A percentile compares a stretch with the other conserved stretches of the same genome.
Conservation (phyloP, 139 green algal species). For the Trebouxia sp. region DNA sequence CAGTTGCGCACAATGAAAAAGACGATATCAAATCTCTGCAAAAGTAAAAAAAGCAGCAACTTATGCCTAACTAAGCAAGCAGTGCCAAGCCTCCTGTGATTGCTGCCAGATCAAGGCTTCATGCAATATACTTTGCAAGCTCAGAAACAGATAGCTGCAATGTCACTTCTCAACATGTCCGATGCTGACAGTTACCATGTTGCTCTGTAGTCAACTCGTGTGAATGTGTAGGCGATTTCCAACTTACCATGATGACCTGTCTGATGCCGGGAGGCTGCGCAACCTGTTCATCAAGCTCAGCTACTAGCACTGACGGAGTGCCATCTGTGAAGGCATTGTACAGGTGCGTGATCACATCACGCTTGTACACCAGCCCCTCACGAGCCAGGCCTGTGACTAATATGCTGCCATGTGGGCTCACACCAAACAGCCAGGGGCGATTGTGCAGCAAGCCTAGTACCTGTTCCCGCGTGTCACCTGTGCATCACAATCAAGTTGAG, state of each 20-base stretch:
- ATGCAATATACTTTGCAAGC: no score
- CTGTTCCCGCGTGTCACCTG: not conserved
- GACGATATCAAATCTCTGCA: no score
- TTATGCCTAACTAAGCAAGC: no score
- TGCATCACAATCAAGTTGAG: not conserved
- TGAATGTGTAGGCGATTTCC: not conserved
- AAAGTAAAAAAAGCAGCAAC: no score
- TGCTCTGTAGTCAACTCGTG: no score
- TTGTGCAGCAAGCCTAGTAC: not conserved
- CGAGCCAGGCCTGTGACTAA: not conserved
- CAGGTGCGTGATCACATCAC: slow-evolving; percentile 13
- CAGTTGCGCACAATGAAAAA: no score
- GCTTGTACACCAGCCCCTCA: not conserved
- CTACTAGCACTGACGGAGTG: not conserved
- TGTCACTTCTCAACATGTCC: not conserved
- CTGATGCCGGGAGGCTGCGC: not conserved
- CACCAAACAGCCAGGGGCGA: slow-evolving; percentile 12
- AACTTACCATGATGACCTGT: not conserved
- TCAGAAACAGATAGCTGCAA: no score
- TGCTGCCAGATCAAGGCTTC: no score
- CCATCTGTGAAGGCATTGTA: not conserved
- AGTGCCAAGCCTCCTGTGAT: no score
- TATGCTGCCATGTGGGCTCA: not conserved
- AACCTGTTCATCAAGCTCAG: not conserved
- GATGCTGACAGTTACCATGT: not conserved